Evolutionary conservation across 306 rosid species (phyloP).

Genomic region (Oxytropis ochrocephala): DNA sequence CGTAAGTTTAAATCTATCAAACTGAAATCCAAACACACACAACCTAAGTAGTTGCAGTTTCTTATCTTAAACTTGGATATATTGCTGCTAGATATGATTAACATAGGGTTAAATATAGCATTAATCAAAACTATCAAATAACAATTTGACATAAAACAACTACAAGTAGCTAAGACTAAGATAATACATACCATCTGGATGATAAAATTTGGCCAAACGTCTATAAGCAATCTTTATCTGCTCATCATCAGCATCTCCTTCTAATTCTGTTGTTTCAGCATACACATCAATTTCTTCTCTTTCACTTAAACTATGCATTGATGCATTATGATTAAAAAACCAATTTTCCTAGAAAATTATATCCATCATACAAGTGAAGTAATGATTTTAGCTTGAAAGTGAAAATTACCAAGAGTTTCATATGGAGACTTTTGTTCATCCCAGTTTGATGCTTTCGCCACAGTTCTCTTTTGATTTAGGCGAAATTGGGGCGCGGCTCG

Average conservation of each 20-base stretch:
- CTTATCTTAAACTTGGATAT: slow-evolving; percentile 1
- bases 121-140: neutral
- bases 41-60: neutral
- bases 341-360: neutral
- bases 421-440: slow-evolving; percentile 72
- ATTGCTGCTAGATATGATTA: neutral
- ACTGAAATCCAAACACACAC: too few relatives aligned
- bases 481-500: slow-evolving; percentile 43
- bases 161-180: slow-evolving; percentile 9
- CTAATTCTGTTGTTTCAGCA: slow-evolving; percentile 53
- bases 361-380: neutral
- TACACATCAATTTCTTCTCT: neutral
- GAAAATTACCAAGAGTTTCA: slow-evolving; percentile 71
- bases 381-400: slow-evolving; percentile 4
- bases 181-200: slow-evolving; percentile 83
- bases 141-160: neutral
- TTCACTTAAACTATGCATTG: neutral
- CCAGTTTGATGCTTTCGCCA: slow-evolving; percentile 67
- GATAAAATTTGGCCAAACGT: slow-evolving; percentile 90
- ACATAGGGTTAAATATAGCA: neutral
- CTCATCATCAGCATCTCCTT: slow-evolving; percentile 74
- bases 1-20: too few relatives aligned
- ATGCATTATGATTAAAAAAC: neutral
- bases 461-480: slow-evolving; percentile 56
- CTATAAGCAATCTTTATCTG: slow-evolving; percentile 84